Percentiles rank a stretch among this genome's conserved stretches.
These are phyloP conservation scores for Ambrosiella cleistominuta DNA, from an alignment of 2,329 filamentous ascomycete genomes.

Conservation along the genomic window DNA sequence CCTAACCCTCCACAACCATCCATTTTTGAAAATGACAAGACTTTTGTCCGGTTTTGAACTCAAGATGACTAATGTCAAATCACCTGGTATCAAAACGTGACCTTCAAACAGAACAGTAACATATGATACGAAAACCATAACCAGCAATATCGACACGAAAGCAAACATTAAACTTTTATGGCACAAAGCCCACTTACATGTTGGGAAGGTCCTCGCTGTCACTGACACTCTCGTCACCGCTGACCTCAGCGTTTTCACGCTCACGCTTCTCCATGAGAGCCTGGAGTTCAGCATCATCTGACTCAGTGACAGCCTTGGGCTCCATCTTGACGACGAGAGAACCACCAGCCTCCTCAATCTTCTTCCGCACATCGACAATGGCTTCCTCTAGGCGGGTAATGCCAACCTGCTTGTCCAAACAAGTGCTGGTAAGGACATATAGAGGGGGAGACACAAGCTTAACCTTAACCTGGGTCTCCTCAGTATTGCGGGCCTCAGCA, in stretches of 20 bases:
- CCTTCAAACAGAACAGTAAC: neutral
- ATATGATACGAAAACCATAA: constrained; percentile 1
- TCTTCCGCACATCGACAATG: constrained; percentile 69
- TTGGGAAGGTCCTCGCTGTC: constrained; percentile 60
- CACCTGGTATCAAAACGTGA: too few species aligned
- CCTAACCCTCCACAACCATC: too few species aligned
- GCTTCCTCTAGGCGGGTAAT: constrained; percentile 75
- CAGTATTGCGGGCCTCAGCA: constrained; percentile 82
- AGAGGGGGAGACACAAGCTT: constrained; percentile 94
- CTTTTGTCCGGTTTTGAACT: too few species aligned
- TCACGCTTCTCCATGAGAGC: constrained; percentile 98
- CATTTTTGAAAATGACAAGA: too few species aligned
- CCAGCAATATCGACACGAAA: neutral
- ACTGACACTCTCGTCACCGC: constrained; percentile 88
- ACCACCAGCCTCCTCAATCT: constrained; percentile 63
- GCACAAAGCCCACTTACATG: constrained; percentile 10
- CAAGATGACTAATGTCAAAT: too few species aligned
- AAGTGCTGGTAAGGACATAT: constrained; percentile 90
- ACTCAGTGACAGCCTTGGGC: constrained; percentile 96
- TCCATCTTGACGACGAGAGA: constrained; percentile 90
- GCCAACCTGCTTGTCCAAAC: constrained; percentile 77
- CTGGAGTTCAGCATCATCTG: constrained; percentile 90
- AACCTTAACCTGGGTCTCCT: constrained; percentile 90
- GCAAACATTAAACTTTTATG: constrained; percentile 2
- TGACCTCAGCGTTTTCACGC: constrained; percentile 93